Evolutionary conservation across 108 stramenopile genomes (phyloP).

Genomic region (Stephanodiscus triporus): DNA sequence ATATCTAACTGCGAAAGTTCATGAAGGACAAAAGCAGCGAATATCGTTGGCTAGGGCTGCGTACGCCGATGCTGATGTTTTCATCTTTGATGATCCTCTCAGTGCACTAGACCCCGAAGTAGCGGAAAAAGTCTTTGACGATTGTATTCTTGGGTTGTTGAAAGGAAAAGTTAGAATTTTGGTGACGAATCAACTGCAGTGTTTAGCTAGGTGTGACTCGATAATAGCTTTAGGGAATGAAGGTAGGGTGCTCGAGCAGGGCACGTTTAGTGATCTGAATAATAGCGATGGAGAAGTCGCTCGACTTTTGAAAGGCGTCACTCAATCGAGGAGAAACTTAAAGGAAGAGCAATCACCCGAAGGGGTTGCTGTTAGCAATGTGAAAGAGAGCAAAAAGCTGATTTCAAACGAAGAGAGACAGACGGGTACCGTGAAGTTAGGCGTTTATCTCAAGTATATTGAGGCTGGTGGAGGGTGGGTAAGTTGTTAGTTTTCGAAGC

Average conservation of each 20-base stretch:
- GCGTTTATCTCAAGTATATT: slow-evolving; percentile 69
- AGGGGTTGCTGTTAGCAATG: neutral
- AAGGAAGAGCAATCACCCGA: slow-evolving; percentile 3
- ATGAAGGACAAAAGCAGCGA: slow-evolving; percentile 68
- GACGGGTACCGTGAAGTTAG: slow-evolving; percentile 60
- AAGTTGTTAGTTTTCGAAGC: too few species aligned
- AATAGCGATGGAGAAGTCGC: slow-evolving; percentile 69
- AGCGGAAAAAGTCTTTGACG: slow-evolving; percentile 73
- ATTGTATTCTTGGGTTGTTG: slow-evolving; percentile 71
- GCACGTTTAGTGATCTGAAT: slow-evolving; percentile 67
- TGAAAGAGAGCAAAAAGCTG: slow-evolving; percentile 41
- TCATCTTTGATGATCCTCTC: slow-evolving; percentile 88
- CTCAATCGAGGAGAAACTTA: slow-evolving; percentile 27
- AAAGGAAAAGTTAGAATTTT: slow-evolving; percentile 83
- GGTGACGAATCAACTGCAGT: slow-evolving; percentile 92
- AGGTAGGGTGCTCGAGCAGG: slow-evolving; percentile 77
- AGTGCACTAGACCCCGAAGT: slow-evolving; percentile 88
- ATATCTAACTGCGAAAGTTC: neutral
- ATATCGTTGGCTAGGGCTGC: slow-evolving; percentile 83
- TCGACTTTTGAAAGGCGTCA: slow-evolving; percentile 55
- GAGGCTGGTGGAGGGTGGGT: slow-evolving; percentile 63
- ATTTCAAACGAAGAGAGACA: slow-evolving; percentile 72
- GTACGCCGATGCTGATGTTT: slow-evolving; percentile 76
- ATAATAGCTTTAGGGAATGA: slow-evolving; percentile 71
- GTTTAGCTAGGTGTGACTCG: slow-evolving; percentile 68